A percentile compares a stretch with the other conserved stretches of the same genome.
Evolutionary conservation across 2,329 filamentous ascomycete genomes (phyloP).

Genomic region (Fusarium sp.): DNA sequence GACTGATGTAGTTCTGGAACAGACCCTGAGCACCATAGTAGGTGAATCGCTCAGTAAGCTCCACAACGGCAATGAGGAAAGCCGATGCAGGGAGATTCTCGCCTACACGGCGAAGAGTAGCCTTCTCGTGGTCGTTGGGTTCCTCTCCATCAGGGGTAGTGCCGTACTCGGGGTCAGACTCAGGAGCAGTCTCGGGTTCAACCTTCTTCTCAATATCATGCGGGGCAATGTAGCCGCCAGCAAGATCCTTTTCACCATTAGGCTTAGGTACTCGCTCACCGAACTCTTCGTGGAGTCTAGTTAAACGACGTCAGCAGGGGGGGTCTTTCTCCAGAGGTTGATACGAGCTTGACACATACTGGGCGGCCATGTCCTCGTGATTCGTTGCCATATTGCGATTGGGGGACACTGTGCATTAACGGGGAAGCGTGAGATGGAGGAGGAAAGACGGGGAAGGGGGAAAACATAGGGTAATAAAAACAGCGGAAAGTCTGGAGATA

Average conservation of each 20-base stretch:
- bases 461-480: conserved; percentile 1
- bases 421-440: background rate
- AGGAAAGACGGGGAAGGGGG: conserved; percentile 1
- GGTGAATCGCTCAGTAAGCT: conserved; percentile 69
- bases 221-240: conserved; percentile 40
- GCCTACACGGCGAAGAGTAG: conserved; percentile 63
- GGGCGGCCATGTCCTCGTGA: conserved; percentile 50
- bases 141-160: conserved; percentile 61
- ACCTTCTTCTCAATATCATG: conserved; percentile 43
- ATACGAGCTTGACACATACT: conserved; percentile 44
- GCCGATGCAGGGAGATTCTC: conserved; percentile 67
- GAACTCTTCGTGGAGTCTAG: conserved; percentile 47
- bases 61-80: conserved; percentile 68
- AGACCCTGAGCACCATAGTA: conserved; percentile 66
- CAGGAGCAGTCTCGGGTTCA: background rate
- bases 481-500: conserved; percentile 5
- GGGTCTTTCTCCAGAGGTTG: background rate
- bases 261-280: conserved; percentile 38
- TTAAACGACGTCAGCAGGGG: conserved; percentile 17
- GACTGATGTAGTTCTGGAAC: conserved; percentile 67
- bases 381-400: conserved; percentile 48
- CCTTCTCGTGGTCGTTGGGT: conserved; percentile 64
- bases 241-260: conserved; percentile 40
- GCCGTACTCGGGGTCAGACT: conserved; percentile 43
- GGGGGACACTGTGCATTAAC: conserved; percentile 15